These are phyloP conservation scores for Heimioporus sp. DNA, from an alignment of 768 basidiomycete species.

Conservation along the genomic window DNA sequence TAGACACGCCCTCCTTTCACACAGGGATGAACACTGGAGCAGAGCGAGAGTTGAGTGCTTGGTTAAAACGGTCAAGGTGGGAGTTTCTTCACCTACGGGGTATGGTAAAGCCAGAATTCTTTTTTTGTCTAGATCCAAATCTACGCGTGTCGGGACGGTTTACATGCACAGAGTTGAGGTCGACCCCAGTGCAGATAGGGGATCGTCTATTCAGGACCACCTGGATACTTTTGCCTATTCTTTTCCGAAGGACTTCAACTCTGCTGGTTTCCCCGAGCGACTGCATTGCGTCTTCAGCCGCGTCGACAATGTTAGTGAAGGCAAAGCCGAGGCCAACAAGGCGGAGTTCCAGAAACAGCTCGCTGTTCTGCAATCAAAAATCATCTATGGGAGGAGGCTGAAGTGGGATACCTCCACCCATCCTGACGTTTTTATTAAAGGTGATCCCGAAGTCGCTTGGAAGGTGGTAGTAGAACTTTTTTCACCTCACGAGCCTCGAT, in stretches of 20 bases:
- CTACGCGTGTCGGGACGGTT: slow-evolving; percentile 9
- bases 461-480: slow-evolving; percentile 6
- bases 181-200: accelerated
- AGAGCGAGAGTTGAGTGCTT: background rate
- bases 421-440: too few relatives aligned
- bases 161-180: slow-evolving; percentile 16
- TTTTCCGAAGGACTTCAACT: too few relatives aligned
- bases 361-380: too few relatives aligned
- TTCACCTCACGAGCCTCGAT: background rate
- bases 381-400: too few relatives aligned
- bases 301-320: too few relatives aligned
- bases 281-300: too few relatives aligned
- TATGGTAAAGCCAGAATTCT: background rate
- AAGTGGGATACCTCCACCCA: too few relatives aligned
- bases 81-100: background rate
- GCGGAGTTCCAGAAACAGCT: too few relatives aligned
- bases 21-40: background rate
- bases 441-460: slow-evolving; percentile 15
- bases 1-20: slow-evolving; percentile 21
- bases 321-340: too few relatives aligned
- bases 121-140: slow-evolving; percentile 2
- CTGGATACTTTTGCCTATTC: too few relatives aligned
- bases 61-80: slow-evolving; percentile 9
- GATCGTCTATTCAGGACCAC: background rate
- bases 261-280: too few relatives aligned